phyloP scores from a whole-genome alignment of 371 early-diverging fungal genomes.

The Chytridium lagenaria region DNA sequence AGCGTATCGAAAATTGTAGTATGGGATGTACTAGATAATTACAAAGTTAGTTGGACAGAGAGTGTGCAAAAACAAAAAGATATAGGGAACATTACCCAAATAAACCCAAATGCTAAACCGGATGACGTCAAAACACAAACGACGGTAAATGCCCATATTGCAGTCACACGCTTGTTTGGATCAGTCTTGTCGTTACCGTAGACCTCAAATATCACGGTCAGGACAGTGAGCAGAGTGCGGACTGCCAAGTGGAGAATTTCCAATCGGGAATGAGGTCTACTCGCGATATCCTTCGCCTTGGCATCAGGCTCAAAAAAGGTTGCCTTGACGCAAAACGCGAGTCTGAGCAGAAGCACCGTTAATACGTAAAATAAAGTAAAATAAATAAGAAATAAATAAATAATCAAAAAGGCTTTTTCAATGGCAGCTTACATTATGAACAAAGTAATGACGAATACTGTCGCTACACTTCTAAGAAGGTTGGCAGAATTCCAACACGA shows the following conservation, averaged over 20 bases:
- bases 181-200: neutral
- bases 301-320: constrained; percentile 54
- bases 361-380: neutral
- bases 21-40: constrained; percentile 32
- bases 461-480: constrained; percentile 30
- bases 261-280: constrained; percentile 44
- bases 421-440: constrained; percentile 36
- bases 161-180: neutral
- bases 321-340: constrained; percentile 40
- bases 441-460: constrained; percentile 30
- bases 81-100: constrained; percentile 43
- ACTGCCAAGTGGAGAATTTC: constrained; percentile 41
- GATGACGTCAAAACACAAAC: constrained; percentile 31
- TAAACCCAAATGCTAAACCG: constrained; percentile 30
- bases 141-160: constrained; percentile 31
- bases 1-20: constrained; percentile 9
- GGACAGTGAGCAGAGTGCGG: constrained; percentile 40
- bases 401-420: neutral
- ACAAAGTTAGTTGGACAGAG: neutral
- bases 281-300: constrained; percentile 32
- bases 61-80: too few relatives aligned
- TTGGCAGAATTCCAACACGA: constrained; percentile 34
- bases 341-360: constrained; percentile 3
- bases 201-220: constrained; percentile 30
- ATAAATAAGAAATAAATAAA: neutral